Base-by-base conservation (phyloP, 139 green algal genomes). In the Tetradesmus obliquus region DNA sequence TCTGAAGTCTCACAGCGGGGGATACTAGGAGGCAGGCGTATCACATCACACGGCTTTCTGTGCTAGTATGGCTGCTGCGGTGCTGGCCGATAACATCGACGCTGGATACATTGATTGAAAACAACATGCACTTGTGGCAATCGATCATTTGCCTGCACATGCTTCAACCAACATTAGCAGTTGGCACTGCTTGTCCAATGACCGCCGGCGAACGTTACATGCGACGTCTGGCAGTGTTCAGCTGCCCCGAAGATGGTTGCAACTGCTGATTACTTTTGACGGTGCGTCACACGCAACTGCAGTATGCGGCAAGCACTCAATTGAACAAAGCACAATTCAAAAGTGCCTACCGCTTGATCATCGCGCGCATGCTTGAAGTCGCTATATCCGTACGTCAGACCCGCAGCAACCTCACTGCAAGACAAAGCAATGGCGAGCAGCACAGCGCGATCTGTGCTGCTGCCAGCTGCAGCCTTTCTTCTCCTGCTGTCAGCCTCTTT, bases 161-260 rank as follows among this genome's bases (percentile, higher is more conserved):
- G 66, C 66, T 5, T 76, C 15, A 4, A 76, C 66, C 66, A 3
- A 76, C 66, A 17, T 5, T 24, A 24, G n/a, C 66, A 76, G 66
- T 76, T 76, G 66, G 66, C 66, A 76, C 66, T 76, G 66, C n/a
- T 76, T 76, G 66, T 76, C 66, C 66, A 76, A 76, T 76, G 66
- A 76, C 66, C 66, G 66, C 66, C 66, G 66, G 66, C 66, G 66
- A 76, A 76, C 66, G 66, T 76, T 76, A 76, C 66, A 76, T 76
- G 66, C 15, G 66, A 24, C 15, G 15, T 76, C 66, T 76, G 66
- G 66, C 66, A 76, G 66, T 76, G 17, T 76, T 76, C 66, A 76
- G 66, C 66, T 76, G 66, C 13, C 66, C 15, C 66, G 15, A 24
- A 76, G 66, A 76, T 76, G 66, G 66, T 76, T 76, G 66, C 66